These are phyloP conservation scores for Backusella morwellensis DNA, from an alignment of 192 early-diverging fungal species.

Conservation along the genomic window DNA sequence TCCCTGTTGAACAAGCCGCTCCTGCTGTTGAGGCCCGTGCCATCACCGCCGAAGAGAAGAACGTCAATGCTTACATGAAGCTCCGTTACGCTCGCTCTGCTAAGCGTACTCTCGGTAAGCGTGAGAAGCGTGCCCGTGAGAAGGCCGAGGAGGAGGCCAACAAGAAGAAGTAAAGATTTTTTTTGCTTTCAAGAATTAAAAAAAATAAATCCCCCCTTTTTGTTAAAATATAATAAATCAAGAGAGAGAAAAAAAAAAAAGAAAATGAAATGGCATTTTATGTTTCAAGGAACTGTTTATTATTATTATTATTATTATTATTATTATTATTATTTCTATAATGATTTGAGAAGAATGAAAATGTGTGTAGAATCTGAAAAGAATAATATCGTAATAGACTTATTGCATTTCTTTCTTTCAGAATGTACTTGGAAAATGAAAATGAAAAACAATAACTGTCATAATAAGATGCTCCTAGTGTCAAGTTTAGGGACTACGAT, in stretches of 20 bases:
- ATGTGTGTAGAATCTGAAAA: too few species aligned
- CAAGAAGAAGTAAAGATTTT: conserved; percentile 39
- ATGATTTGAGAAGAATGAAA: too few species aligned
- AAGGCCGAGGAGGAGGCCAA: conserved; percentile 82
- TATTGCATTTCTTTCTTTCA: too few species aligned
- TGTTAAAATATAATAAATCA: neutral
- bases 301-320: too few species aligned
- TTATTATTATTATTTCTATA: too few species aligned
- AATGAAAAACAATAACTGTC: too few species aligned
- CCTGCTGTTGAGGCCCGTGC: too few species aligned
- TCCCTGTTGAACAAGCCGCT: too few species aligned
- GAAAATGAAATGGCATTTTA: neutral
- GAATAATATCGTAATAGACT: too few species aligned
- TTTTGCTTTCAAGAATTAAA: neutral
- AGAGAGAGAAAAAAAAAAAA: neutral
- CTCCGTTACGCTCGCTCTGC: conserved; percentile 80
- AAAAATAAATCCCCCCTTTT: neutral
- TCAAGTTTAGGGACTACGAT: too few species aligned
- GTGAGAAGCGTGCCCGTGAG: conserved; percentile 76
- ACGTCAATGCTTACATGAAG: conserved; percentile 60
- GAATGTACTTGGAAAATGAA: too few species aligned
- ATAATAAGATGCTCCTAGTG: too few species aligned
- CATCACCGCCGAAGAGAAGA: conserved; percentile 35
- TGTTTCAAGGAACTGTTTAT: neutral
- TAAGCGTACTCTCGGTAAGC: conserved; percentile 70